A percentile compares a stretch with the other conserved stretches of the same genome.
Conservation (phyloP, 2,329 filamentous ascomycete species). For the Orbilia ellipsospora region DNA sequence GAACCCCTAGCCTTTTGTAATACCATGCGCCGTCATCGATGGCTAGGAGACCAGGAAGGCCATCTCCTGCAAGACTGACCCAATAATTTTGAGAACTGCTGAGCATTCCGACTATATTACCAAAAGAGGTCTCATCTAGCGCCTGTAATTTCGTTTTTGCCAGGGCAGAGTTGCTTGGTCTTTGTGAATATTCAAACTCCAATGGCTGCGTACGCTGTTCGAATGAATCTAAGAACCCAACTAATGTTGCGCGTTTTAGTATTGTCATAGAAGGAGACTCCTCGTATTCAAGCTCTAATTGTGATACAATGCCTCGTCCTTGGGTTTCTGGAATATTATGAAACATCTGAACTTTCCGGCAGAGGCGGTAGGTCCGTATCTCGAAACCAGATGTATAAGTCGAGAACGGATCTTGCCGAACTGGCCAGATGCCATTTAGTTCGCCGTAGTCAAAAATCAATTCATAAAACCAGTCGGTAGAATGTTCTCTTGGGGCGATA, state of each 20-base stretch:
- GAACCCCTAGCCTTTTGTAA: constrained; percentile 38
- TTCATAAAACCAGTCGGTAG: constrained; percentile 40
- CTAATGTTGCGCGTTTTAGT: not conserved
- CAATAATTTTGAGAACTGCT: constrained; percentile 35
- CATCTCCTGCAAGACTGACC: constrained; percentile 59
- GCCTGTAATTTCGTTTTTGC: not conserved
- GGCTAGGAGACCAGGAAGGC: constrained; percentile 56
- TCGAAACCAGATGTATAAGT: constrained; percentile 60
- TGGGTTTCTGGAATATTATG: constrained; percentile 59
- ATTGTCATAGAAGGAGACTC: not conserved
- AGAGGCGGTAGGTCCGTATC: constrained; percentile 60
- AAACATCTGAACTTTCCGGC: constrained; percentile 61
- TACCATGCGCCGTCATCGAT: constrained; percentile 34
- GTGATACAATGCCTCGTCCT: not conserved
- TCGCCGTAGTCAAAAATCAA: constrained; percentile 62
- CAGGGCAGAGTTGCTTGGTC: not conserved
- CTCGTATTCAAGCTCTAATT: not conserved
- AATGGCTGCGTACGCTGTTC: not conserved
- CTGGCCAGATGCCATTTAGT: constrained; percentile 59
- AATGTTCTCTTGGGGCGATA: not conserved
- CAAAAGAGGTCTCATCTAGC: constrained; percentile 23
- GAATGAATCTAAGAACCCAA: not conserved
- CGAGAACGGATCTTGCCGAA: constrained; percentile 61
- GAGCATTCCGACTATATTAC: constrained; percentile 25
- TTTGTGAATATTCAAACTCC: constrained; percentile 5